Evolutionary conservation across 148 eudicot species (phyloP), one percentile per base, ranked within the genome.

Genomic region (Euryodendron excelsum): DNA sequence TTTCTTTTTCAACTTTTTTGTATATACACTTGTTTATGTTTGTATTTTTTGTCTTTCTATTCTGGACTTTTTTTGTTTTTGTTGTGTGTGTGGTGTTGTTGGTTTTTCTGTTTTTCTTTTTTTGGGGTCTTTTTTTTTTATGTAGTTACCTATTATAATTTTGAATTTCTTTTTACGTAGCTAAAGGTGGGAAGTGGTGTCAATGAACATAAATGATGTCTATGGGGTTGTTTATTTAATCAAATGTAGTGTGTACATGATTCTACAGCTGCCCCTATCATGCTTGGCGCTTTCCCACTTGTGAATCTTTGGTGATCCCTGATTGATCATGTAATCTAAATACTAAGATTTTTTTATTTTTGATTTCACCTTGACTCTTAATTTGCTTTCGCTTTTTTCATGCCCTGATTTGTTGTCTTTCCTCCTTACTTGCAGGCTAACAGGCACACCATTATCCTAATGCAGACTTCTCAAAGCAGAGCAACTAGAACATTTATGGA

Each of bases 401-500:
- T 53, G 36, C 44, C 15, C 8, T 63, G 48, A 23, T 28, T 73
- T 73, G 50, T 64, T 45, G 20, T 18, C 48, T 37, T 74, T 64
- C 30, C 20, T 45, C 48, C 18, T 47, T 41, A 25, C 78, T 27
- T 72, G 88, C 92, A 92, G 98, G 94, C 93, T 47, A 93, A 93
- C 75, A 88, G 82, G 89, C 99, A 96, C 85, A 96, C 99, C 28
- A 96, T 96, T 76, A 78, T 96, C 77, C 89, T 96, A 52, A 93
- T 96, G 94, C 97, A 96, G 85, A 84, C 88, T 52, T 88, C 98
- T 60, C 97, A 85, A 33, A 88, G 83, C 91, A 86, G 88, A 79
- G 89, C 97, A 56, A 80, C 88, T 56, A 88, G 99, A 66, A 95
- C 97, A 48, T 95, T 95, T 83, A 95, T 93, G 97, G 99, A 95